Evolutionary conservation across 805 yeast genomes (phyloP), one percentile per base, ranked within the genome.

Genomic region (Cyberlindnera maritima): DNA sequence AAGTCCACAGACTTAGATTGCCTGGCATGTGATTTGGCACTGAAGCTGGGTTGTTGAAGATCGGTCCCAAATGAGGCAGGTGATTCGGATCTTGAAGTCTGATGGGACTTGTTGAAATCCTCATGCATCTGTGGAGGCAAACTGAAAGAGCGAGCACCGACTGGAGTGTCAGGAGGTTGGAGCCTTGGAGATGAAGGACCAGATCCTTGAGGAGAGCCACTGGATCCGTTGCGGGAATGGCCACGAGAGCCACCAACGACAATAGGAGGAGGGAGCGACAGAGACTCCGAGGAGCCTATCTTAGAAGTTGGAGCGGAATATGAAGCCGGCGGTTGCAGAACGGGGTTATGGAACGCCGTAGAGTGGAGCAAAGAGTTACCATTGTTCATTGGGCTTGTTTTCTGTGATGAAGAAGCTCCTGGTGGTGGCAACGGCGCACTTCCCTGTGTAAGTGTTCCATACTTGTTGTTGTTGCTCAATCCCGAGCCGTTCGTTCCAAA

Each of bases 1-100:
- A 72, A 52, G 53, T 71, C 75, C 9, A 69, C 68, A 2, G 75
- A 70, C 41, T 59, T 63, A 1, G 71, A 61, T 31, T 59, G 56
- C 41, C 64, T 62, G n/a, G 39, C 43, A 36, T 54, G 60, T 13
- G 46, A 36, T 29, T 37, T 50, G 10, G 32, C 12, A 5, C 14
- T 13, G 6, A n/a, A 14, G 6, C 14, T 6, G 4, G 43, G 12
- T 18, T 38, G 39, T 3, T n/a, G n/a, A n/a, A 19, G 18, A n/a
- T 36, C 47, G 4, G 41, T 17, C 2, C 32, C 38, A 21, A 36
- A 23, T 2, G 54, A 44, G 2, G 54, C 44, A 15, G 59, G 56
- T 4, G 57, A 52, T 11, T 38, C 46, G 11, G 55, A 48, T 43
- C 56, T 43, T n/a, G 52, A 37, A 25, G 39, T 31, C 12, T 20